Percentiles rank a stretch among this genome's conserved stretches.
These are phyloP conservation scores for Apiospora malaysiana DNA, from an alignment of 2,329 filamentous ascomycete species.

Conservation along the genomic window DNA sequence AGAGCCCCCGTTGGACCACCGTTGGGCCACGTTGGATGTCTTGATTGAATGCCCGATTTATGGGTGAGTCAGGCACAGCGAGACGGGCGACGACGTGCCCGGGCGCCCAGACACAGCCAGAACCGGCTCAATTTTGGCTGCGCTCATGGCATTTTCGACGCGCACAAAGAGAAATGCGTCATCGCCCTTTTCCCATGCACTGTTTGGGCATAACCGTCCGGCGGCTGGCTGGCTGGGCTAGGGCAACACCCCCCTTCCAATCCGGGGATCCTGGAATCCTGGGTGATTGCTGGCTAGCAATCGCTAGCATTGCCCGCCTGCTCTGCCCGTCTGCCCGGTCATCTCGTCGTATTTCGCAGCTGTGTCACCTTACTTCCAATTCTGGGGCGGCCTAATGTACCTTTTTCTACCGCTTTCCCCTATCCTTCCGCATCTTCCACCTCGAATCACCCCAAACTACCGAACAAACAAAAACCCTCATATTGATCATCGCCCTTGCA, in stretches of 20 bases:
- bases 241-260: conserved; percentile 12
- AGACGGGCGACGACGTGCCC: background rate
- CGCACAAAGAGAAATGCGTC: conserved; percentile 10
- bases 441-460: background rate
- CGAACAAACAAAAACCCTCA: conserved; percentile 15
- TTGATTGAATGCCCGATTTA: conserved; percentile 13
- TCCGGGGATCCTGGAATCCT: background rate
- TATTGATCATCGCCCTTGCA: background rate
- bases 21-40: conserved; percentile 18
- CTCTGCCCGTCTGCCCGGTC: background rate
- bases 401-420: background rate
- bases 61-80: conserved; percentile 13
- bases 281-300: background rate
- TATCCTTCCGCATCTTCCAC: background rate
- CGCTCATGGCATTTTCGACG: background rate
- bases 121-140: background rate
- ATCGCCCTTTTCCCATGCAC: background rate
- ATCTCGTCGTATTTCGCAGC: conserved; percentile 5
- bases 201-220: background rate
- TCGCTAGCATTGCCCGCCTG: background rate
- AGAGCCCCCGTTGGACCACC: no score
- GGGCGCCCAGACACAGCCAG: background rate
- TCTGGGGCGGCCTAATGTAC: conserved; percentile 3
- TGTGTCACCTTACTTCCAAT: conserved; percentile 9
- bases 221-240: conserved; percentile 10